Evolutionary conservation across 306 rosid genomes (phyloP).

Genomic region (Lathyrus aphaca): DNA sequence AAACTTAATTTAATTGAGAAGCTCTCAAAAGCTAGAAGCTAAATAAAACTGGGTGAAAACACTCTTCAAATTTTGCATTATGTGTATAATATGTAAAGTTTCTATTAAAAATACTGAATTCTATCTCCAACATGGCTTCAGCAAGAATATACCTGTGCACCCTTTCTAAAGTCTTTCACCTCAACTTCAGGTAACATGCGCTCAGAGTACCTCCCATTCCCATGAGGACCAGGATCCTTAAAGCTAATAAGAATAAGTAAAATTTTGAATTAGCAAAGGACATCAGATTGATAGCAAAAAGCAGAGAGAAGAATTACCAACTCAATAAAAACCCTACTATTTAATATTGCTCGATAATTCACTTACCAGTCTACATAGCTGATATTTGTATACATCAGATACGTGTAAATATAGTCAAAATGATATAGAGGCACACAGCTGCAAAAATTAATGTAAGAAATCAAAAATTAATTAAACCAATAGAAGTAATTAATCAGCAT

Average conservation of each 20-base stretch:
- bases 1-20: background rate
- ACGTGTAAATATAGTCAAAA: slow-evolving; percentile 78
- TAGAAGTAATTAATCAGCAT: slow-evolving; percentile 33
- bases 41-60: background rate
- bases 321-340: slow-evolving; percentile 1
- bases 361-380: slow-evolving; percentile 92
- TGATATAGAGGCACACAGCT: slow-evolving; percentile 88
- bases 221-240: slow-evolving; percentile 98
- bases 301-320: slow-evolving; percentile 28
- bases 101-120: slow-evolving; percentile 30
- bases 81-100: background rate
- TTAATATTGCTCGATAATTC: slow-evolving; percentile 35
- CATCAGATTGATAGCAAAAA: slow-evolving; percentile 30
- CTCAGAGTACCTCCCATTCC: slow-evolving; percentile 92
- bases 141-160: slow-evolving; percentile 83
- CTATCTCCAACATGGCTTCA: slow-evolving; percentile 25
- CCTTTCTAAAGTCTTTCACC: slow-evolving; percentile 93
- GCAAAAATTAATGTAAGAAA: slow-evolving; percentile 54
- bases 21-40: background rate
- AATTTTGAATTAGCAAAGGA: slow-evolving; percentile 31
- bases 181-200: slow-evolving; percentile 96
- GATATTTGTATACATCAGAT: slow-evolving; percentile 81
- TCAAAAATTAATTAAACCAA: slow-evolving; percentile 39
- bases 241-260: slow-evolving; percentile 58
- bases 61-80: slow-evolving; percentile 26